Evolutionary conservation across 768 basidiomycete species (phyloP).

Genomic region (Termitomyces sp.): DNA sequence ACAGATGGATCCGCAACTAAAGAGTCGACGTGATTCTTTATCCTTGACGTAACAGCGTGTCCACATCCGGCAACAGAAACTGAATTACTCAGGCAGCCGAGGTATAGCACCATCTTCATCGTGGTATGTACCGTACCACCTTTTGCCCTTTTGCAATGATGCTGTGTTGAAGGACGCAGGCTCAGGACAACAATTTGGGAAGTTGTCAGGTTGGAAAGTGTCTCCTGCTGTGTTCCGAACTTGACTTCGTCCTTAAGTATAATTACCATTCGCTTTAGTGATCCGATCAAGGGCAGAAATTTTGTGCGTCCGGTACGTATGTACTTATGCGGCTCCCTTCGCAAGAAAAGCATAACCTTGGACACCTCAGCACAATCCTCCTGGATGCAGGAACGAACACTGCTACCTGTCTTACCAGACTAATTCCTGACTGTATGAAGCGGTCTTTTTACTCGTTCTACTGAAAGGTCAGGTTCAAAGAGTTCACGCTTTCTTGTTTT

Average conservation of each 20-base stretch:
- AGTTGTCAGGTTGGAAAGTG: not conserved
- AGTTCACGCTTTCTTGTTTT: not conserved
- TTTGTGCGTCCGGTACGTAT: not conserved
- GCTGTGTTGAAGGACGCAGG: not conserved
- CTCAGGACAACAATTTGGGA: not conserved
- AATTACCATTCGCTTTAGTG: not conserved
- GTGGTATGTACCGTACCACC: not conserved
- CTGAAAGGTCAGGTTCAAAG: not conserved
- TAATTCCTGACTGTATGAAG: too few species aligned
- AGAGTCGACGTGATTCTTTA: not conserved
- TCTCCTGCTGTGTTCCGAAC: not conserved
- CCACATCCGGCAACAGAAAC: not conserved
- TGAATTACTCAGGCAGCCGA: constrained; percentile 7
- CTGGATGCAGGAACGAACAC: not conserved
- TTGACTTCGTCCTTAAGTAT: too few species aligned
- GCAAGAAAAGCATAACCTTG: not conserved
- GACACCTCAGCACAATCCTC: not conserved
- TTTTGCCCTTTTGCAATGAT: not conserved
- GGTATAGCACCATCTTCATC: constrained; percentile 8
- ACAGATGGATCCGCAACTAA: not conserved
- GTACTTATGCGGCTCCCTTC: not conserved
- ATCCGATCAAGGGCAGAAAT: not conserved
- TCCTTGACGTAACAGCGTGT: not conserved
- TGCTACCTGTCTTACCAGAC: not conserved
- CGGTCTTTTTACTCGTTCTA: not conserved